phyloP scores from a whole-genome alignment of 176 grass and related monocot species.

The Themeda triandra region DNA sequence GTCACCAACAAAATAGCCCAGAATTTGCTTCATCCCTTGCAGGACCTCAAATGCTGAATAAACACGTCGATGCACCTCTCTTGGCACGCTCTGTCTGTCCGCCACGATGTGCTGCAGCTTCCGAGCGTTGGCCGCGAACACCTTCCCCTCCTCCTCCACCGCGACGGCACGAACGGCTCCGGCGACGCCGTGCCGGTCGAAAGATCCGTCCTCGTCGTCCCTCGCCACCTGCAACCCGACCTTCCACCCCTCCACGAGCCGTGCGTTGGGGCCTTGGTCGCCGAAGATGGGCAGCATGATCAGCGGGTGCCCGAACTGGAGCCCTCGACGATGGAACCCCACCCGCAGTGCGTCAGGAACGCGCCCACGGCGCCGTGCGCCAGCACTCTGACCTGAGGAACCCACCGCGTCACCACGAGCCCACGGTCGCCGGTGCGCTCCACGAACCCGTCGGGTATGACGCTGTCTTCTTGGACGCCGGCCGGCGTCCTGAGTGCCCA shows the following conservation, averaged over 20 bases:
- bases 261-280: conserved; percentile 35
- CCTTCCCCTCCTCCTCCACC: conserved; percentile 32
- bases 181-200: conserved; percentile 25
- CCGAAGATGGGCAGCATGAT: conserved; percentile 34
- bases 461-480: not conserved
- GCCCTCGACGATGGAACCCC: conserved; percentile 48
- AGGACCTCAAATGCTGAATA: conserved; percentile 17
- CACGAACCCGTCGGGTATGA: conserved; percentile 28
- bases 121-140: conserved; percentile 16
- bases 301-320: conserved; percentile 42
- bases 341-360: no score
- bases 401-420: conserved; percentile 34
- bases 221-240: conserved; percentile 27
- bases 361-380: conserved; percentile 12
- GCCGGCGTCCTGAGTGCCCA: conserved; percentile 42
- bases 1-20: not conserved
- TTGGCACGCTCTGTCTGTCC: conserved; percentile 12
- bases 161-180: conserved; percentile 7
- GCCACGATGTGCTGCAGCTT: conserved; percentile 24
- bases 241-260: conserved; percentile 20
- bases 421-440: conserved; percentile 20
- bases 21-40: not conserved
- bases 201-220: conserved; percentile 26
- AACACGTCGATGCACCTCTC: conserved; percentile 42
- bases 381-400: conserved; percentile 39